Evolutionary conservation across 106 monocot species (phyloP), one percentile per base, ranked within the genome.

Genomic region (Apostasia shenzhenica): DNA sequence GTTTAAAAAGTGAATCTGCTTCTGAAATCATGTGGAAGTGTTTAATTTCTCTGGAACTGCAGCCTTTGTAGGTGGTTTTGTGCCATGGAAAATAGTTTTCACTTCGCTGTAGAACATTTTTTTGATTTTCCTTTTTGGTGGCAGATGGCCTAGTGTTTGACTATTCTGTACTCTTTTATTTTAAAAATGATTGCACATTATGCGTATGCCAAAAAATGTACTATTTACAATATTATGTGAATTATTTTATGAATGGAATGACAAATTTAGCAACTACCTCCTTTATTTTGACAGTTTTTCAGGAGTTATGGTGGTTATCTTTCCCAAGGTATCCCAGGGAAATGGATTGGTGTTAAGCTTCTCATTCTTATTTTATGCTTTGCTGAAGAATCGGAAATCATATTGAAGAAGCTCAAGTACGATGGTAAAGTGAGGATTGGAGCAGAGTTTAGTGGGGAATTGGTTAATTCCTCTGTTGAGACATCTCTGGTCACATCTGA

Each of bases 281-380:
- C 41, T 8, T 77, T 45, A 53, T 59, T 66, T 61, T 76, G 76
- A 55, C 85, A 95, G 94, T 78, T 86, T 70, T 63, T 95, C 8
- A 54, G 67, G 67, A 78, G 71, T 2, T 63, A 71, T 59, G 58
- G 67, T 60, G 70, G 48, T 52, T 61, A 37, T 47, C 77, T 91
- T 58, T 69, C 71, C 59, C 54, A 73, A 48, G 75, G 66, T 71
- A 2, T 2, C 40, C 54, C 46, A 57, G 37, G 62, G 54, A 71
- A 85, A 37, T 82, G 70, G 70, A 67, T 75, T 66, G 74, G 77
- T 65, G 48, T 82, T 42, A 95, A 91, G 76, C 81, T 91, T 75
- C 71, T 88, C 14, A 75, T 88, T 67, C 55, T 95, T 78, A 77
- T 89, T 66, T 69, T 82, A 38, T 61, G 74, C 58, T 63, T 95